Base-by-base conservation (phyloP, 1,284 basidiomycete species). In the Ceratobasidium sp. region DNA sequence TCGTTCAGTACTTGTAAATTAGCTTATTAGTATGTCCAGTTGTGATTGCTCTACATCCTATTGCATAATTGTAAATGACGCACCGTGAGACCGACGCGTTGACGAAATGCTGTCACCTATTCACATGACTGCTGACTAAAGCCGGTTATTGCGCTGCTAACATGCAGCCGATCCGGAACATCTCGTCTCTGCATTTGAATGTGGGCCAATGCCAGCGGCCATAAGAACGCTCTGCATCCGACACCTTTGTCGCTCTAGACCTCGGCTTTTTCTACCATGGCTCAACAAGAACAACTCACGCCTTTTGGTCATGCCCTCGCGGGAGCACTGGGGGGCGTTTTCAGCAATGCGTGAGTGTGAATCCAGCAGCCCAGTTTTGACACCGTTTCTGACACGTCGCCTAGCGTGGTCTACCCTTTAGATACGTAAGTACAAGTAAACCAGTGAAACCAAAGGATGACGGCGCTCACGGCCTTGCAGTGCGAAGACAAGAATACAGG, bases 401-500 rank as follows among this genome's bases (percentile, higher is more conserved):
- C 2, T 74, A 95, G 93, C 53, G 84, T 93, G 70, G 93, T 98
- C 21, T 99, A 99, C 78, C 97, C 97, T 27, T 81, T 99, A 69
- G 97, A 99, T 80, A 88, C 82, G 88, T 85, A 59, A 46, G 75
- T 49, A 27, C 19, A 9, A 39, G 39, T 42, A n/a, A 56, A 21
- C 16, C 23, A 9, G 23, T 62, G 25, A 23, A 49, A 23, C 11
- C 47, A 11, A 36, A 36, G 11, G 46, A 6, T 52, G 4, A 29
- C 44, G 44, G 16, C 16, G 19, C 27, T 36, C 25, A 69, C 58
- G 11, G 27, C 13, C 8, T 19, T 44, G 19, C 75, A 95, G 93
- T 23, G 91, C 93, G 73, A 99, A 99, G 80, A 99, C 97, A 1
- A 87, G 93, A 52, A 95, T 99, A 73, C 97, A 99, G 77, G 92